Evolutionary conservation across 345 rosid genomes (phyloP), one percentile per base, ranked within the genome.

Genomic region (Diplotaxis tenuifolia): DNA sequence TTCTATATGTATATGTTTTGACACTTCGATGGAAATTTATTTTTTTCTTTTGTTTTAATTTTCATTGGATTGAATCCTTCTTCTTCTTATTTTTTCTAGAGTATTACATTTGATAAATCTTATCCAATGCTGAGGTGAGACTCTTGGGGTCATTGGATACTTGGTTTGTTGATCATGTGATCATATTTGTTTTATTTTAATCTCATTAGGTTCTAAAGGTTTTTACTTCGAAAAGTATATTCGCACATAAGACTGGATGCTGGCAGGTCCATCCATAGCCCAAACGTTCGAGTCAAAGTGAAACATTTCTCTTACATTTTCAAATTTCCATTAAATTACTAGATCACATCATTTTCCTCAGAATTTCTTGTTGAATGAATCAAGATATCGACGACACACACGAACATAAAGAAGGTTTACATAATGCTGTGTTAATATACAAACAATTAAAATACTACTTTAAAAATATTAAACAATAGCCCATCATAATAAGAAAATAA

Each of bases 1-100:
- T 19, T 69, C 10, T 60, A 18, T 62, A 53, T 54, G 5, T 55
- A 69, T 34, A 21, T 38, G 4, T 56, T 54, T 56, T 68, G 32
- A 68, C 64, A 68, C 64, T 68, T 68, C 28, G 8, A 21, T 18
- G n/a, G n/a, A n/a, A n/a, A n/a, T n/a, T n/a, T n/a, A n/a, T n/a
- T n/a, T n/a, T n/a, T 6, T 25, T 59, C 23, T 34, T 40, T 3
- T 3, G 1, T 4, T 11, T 36, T 72, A 3, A 40, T 40, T 7
- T 40, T 40, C 42, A 14, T 52, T 54, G 56, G 76, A 38, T 10
- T 53, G 45, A 23, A 50, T 61, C 21, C 15, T 53, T 20, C n/a
- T 34, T 36, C 12, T 21, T 20, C 8, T 53, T 23, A 4, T 14
- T 4, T 40, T 40, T 14, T 14, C 49, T 40, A 40, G 16, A 45